Percentiles rank a stretch among this genome's conserved stretches.
phyloP scores from a whole-genome alignment of 202 grass and related monocot genomes.

The Schoenoplectus tabernaemontani region DNA sequence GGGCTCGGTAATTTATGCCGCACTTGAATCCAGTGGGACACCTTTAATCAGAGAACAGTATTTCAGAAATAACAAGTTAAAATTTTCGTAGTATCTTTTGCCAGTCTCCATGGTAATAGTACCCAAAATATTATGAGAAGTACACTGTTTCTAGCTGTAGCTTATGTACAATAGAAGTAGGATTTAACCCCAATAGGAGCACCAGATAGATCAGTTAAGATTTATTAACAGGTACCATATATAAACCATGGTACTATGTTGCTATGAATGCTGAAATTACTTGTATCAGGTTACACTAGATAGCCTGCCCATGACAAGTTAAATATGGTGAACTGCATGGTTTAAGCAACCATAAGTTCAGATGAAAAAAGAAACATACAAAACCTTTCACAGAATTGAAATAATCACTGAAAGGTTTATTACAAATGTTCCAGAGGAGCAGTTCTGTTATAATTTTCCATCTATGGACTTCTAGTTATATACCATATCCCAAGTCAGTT shows the following conservation, averaged over 20 bases:
- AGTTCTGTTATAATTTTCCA: not conserved
- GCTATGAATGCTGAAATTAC: not conserved
- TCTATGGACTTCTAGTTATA: not conserved
- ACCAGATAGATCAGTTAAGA: not conserved
- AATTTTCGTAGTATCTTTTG: not conserved
- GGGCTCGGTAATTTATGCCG: slow-evolving; percentile 77
- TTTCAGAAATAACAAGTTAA: not conserved
- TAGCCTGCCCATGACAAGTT: not conserved
- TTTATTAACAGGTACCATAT: not conserved
- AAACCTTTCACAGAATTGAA: not conserved
- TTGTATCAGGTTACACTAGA: not conserved
- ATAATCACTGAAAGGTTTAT: not conserved
- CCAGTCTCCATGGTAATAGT: not conserved
- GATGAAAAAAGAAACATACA: not conserved
- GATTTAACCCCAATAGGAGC: not conserved
- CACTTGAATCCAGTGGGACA: slow-evolving; percentile 85
- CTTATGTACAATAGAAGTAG: not conserved
- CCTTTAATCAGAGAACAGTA: slow-evolving; percentile 30
- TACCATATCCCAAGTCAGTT: not conserved
- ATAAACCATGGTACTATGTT: not conserved
- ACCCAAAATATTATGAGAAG: no score
- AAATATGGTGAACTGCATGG: not conserved
- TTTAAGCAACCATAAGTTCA: not conserved
- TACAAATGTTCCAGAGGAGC: not conserved
- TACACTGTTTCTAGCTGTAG: not conserved